Evolutionary conservation across 352 stramenopile genomes (phyloP).

Genomic region (Globisporangium ultimum): DNA sequence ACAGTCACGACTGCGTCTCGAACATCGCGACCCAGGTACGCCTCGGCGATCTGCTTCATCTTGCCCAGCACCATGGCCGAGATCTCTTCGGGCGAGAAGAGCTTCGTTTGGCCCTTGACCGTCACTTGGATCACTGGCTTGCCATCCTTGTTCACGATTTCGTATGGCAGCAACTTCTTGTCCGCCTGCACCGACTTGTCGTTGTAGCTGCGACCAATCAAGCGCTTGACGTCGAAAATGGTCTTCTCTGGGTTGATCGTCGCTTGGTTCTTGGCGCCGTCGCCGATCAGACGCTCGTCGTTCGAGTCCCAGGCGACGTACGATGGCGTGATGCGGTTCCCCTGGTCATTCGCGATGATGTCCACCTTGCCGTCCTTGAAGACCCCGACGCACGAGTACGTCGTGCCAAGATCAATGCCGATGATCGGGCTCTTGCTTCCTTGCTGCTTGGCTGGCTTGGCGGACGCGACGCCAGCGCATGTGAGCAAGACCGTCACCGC

Average conservation of each 20-base stretch:
- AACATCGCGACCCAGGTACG: too few species aligned
- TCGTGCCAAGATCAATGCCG: slow-evolving; percentile 91
- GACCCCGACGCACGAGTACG: slow-evolving; percentile 92
- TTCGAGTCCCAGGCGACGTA: slow-evolving; percentile 97
- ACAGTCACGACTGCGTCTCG: slow-evolving; percentile 95
- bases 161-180: slow-evolving; percentile 98
- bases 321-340: slow-evolving; percentile 98
- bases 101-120: too few species aligned
- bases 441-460: too few species aligned
- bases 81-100: too few species aligned
- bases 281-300: slow-evolving; percentile 96
- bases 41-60: too few species aligned
- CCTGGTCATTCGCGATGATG: slow-evolving; percentile 96
- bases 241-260: slow-evolving; percentile 99
- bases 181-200: slow-evolving; percentile 98
- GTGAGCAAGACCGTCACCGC: too few species aligned
- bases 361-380: slow-evolving; percentile 95
- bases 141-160: slow-evolving; percentile 93
- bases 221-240: slow-evolving; percentile 99
- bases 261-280: slow-evolving; percentile 99
- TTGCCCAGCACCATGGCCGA: too few species aligned
- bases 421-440: slow-evolving; percentile 9
- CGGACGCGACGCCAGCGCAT: too few species aligned
- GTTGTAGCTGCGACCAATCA: slow-evolving; percentile 96
- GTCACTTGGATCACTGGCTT: slow-evolving; percentile 28